Conservation (phyloP, 805 yeast species). For the Kodamaea sagamina region DNA sequence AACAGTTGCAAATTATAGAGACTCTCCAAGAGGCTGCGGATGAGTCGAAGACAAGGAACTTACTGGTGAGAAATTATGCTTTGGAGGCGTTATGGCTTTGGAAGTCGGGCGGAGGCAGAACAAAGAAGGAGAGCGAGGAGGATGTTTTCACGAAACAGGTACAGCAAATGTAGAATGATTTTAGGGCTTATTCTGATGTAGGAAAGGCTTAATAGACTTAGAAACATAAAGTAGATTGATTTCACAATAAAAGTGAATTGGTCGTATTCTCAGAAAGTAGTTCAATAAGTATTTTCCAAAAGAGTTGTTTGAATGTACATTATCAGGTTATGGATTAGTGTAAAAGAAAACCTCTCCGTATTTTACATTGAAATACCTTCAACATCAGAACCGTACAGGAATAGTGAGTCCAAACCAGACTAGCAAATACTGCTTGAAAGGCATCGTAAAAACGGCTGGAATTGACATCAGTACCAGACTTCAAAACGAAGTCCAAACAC, state of each 20-base stretch:
- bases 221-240: too few relatives aligned
- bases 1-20: constrained; percentile 62
- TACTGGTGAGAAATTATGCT: constrained; percentile 81
- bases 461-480: neutral
- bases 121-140: constrained; percentile 26
- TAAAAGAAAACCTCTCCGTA: neutral
- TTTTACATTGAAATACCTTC: neutral
- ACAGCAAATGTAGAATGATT: constrained; percentile 2
- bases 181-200: too few relatives aligned
- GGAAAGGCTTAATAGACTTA: too few relatives aligned
- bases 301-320: constrained; percentile 6
- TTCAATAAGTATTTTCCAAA: too few relatives aligned
- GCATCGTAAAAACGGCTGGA: constrained; percentile 3
- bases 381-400: neutral
- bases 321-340: constrained; percentile 5
- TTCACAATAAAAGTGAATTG: too few relatives aligned
- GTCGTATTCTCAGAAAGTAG: too few relatives aligned
- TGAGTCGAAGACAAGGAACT: constrained; percentile 59
- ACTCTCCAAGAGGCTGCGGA: constrained; percentile 68
- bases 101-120: constrained; percentile 56
- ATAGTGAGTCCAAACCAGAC: neutral
- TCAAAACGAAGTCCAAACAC: constrained; percentile 8
- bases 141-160: constrained; percentile 28
- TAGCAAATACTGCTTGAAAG: constrained; percentile 6
- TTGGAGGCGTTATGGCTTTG: constrained; percentile 90